Conservation (phyloP, 306 rosid genomes). For the Canavalia gladiata region DNA sequence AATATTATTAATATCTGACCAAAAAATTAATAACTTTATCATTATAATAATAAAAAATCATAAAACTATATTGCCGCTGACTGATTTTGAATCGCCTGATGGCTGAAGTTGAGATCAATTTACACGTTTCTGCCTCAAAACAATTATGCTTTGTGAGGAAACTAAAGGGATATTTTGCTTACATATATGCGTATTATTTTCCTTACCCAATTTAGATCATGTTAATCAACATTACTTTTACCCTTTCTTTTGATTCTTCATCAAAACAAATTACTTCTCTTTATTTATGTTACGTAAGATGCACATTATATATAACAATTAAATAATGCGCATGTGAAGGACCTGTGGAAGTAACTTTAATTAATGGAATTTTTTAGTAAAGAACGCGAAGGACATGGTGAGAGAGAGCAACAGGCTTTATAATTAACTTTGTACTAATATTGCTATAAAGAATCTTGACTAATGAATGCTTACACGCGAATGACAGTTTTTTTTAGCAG, state of each 20-base stretch:
- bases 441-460: slow-evolving; percentile 1
- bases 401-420: not conserved
- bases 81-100: not conserved
- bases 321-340: slow-evolving; percentile 35
- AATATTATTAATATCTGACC: too few relatives aligned
- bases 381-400: slow-evolving; percentile 24
- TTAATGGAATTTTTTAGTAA: not conserved
- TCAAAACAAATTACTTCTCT: not conserved
- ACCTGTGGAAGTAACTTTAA: not conserved
- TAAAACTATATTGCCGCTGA: not conserved
- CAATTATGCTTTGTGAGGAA: not conserved
- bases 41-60: not conserved
- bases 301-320: not conserved
- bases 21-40: too few relatives aligned
- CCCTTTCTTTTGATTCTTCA: not conserved
- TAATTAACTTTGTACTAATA: not conserved
- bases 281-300: not conserved
- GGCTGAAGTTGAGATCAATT: not conserved
- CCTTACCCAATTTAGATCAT: not conserved
- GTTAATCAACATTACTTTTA: not conserved
- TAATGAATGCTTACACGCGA: not conserved
- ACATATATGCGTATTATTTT: not conserved
- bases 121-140: slow-evolving; percentile 17
- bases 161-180: not conserved
- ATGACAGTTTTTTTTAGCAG: not conserved